These are phyloP conservation scores for Aegle marmelos DNA, from an alignment of 345 rosid species.

Conservation along the genomic window DNA sequence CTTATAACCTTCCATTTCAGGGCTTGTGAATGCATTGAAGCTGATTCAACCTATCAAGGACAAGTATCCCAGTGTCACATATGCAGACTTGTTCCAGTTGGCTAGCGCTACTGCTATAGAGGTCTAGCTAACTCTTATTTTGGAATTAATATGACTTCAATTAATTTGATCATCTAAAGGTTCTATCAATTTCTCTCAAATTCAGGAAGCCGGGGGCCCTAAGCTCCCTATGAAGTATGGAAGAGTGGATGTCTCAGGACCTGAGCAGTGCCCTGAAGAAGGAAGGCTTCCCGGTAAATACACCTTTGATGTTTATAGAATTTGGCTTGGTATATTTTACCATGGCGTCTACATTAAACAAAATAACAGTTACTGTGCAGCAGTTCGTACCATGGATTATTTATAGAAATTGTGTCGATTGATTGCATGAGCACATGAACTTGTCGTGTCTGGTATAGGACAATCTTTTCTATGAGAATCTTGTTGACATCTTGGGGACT, in stretches of 20 bases:
- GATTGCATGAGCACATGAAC: background rate
- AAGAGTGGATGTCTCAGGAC: constrained; percentile 70
- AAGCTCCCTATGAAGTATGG: constrained; percentile 92
- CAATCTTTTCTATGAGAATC: background rate
- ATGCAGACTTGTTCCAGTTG: constrained; percentile 94
- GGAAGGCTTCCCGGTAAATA: constrained; percentile 96
- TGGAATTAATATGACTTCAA: background rate
- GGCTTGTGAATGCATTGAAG: constrained; percentile 78
- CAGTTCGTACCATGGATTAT: background rate
- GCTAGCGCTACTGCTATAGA: constrained; percentile 93
- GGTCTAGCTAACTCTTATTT: constrained; percentile 39
- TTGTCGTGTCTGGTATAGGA: background rate
- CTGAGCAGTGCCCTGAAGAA: constrained; percentile 92
- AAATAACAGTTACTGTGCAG: background rate
- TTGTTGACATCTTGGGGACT: background rate
- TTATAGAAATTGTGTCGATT: background rate
- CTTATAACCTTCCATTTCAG: constrained; percentile 39
- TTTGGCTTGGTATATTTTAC: background rate
- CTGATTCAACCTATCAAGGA: constrained; percentile 82
- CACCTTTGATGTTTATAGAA: background rate
- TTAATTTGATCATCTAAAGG: background rate
- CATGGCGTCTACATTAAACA: background rate
- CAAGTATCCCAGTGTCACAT: constrained; percentile 69
- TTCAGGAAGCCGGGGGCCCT: constrained; percentile 96
- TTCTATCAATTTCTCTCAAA: constrained; percentile 17